Evolutionary conservation across 73 alveolate species (phyloP).

Genomic region (Symbiodinium pilosum): DNA sequence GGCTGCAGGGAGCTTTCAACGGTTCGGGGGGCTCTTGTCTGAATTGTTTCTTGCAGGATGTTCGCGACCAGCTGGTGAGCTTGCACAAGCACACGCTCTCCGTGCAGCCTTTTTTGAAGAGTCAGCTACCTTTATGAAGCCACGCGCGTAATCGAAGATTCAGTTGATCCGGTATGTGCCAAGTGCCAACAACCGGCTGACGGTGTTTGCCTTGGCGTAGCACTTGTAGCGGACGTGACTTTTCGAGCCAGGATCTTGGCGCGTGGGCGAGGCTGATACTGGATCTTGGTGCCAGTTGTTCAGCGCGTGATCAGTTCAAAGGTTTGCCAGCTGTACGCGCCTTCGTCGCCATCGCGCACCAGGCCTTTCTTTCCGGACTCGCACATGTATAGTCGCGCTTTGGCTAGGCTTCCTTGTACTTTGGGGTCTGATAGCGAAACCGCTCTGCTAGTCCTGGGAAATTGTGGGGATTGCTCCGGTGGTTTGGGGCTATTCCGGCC

Average conservation of each 20-base stretch:
- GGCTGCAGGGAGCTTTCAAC: no score
- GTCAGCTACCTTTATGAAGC: neutral
- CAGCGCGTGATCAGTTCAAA: slow-evolving; percentile 11
- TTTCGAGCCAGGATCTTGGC: neutral
- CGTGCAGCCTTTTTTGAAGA: neutral
- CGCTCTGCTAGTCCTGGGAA: no score
- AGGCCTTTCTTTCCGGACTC: neutral
- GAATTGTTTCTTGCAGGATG: no score
- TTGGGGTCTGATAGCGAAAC: neutral
- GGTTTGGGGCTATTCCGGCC: no score
- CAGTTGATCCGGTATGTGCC: neutral
- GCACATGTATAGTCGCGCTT: neutral
- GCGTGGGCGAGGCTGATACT: neutral
- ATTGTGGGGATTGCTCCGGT: no score
- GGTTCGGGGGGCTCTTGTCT: no score
- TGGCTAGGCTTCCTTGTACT: neutral
- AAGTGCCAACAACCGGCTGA: neutral
- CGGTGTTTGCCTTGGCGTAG: neutral
- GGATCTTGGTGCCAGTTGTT: neutral
- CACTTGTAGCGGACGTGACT: no score
- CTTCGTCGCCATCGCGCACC: neutral
- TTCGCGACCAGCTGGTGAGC: neutral
- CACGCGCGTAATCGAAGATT: neutral
- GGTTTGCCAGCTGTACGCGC: neutral
- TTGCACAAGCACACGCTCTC: no score